A percentile compares a stretch with the other conserved stretches of the same genome.
Conservation (phyloP, 140 eudicot species). For the Oenanthe javanica region DNA sequence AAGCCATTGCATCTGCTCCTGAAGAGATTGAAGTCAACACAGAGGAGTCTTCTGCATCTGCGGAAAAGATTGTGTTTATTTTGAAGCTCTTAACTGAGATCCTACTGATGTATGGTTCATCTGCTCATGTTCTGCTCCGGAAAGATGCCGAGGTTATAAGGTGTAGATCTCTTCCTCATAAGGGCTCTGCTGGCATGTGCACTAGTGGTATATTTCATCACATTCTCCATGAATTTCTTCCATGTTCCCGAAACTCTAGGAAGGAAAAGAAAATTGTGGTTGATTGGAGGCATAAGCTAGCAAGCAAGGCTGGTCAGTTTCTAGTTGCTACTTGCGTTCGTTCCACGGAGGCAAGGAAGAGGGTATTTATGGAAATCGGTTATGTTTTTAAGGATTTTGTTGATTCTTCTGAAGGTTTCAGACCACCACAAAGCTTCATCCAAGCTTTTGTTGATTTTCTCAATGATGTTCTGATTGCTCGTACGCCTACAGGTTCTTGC, state of each 20-base stretch:
- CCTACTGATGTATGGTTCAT: constrained; percentile 75
- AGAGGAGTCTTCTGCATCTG: constrained; percentile 65
- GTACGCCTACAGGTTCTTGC: constrained; percentile 75
- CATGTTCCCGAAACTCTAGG: constrained; percentile 40
- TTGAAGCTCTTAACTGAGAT: constrained; percentile 84
- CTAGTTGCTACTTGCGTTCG: constrained; percentile 89
- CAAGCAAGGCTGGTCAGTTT: constrained; percentile 73
- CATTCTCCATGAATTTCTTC: constrained; percentile 71
- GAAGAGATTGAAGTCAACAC: constrained; percentile 42
- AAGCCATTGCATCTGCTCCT: constrained; percentile 56
- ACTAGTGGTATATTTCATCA: constrained; percentile 75
- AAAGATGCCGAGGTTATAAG: constrained; percentile 72
- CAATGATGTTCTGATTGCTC: constrained; percentile 76
- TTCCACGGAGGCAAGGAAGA: constrained; percentile 83
- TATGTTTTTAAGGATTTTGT: constrained; percentile 55
- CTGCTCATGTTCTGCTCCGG: constrained; percentile 75
- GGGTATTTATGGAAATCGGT: constrained; percentile 64
- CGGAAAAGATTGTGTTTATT: constrained; percentile 76
- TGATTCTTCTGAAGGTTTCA: constrained; percentile 45
- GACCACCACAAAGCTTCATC: constrained; percentile 61
- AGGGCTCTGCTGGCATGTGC: constrained; percentile 22
- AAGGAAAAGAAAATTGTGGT: constrained; percentile 67
- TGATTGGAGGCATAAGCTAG: constrained; percentile 89
- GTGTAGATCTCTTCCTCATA: constrained; percentile 34
- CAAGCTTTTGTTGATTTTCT: constrained; percentile 66